Evolutionary conservation across 208 protist species (phyloP).

Genomic region (Leishmania arabica): DNA sequence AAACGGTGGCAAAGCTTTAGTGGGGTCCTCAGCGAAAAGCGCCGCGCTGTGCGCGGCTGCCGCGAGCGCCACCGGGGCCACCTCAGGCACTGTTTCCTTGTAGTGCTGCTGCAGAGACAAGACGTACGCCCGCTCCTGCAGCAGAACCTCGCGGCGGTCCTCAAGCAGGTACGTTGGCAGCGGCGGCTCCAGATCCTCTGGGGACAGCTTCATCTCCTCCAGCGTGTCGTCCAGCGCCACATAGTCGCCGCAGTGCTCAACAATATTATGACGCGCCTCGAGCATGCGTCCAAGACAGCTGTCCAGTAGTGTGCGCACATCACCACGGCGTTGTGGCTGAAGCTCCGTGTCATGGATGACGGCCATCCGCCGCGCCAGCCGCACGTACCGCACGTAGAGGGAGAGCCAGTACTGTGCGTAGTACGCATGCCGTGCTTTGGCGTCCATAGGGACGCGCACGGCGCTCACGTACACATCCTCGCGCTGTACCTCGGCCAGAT

Average conservation of each 20-base stretch:
- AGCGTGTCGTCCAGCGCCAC: slow-evolving; percentile 89
- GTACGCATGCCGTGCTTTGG: slow-evolving; percentile 55
- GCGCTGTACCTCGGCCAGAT: slow-evolving; percentile 63
- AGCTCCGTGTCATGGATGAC: slow-evolving; percentile 90
- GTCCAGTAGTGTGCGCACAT: slow-evolving; percentile 91
- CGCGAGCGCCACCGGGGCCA: slow-evolving; percentile 62
- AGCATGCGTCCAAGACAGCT: slow-evolving; percentile 93
- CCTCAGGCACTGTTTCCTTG: slow-evolving; percentile 60
- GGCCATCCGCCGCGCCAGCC: slow-evolving; percentile 77
- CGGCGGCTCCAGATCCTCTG: slow-evolving; percentile 83
- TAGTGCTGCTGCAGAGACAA: slow-evolving; percentile 75
- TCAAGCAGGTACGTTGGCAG: slow-evolving; percentile 90
- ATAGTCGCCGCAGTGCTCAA: slow-evolving; percentile 82
- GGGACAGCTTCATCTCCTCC: slow-evolving; percentile 92
- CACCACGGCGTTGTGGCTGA: slow-evolving; percentile 94
- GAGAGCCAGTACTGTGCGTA: slow-evolving; percentile 80
- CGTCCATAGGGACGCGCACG: slow-evolving; percentile 40
- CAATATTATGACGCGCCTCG: slow-evolving; percentile 85
- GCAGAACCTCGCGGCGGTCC: slow-evolving; percentile 76
- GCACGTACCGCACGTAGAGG: slow-evolving; percentile 93
- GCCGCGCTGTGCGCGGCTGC: slow-evolving; percentile 7
- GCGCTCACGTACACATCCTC: slow-evolving; percentile 61
- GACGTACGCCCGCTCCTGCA: slow-evolving; percentile 73
- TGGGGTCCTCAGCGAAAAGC: slow-evolving; percentile 35
- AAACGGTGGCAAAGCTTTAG: slow-evolving; percentile 26